These are phyloP conservation scores for Russula sp. DNA, from an alignment of 768 basidiomycete species.

Conservation along the genomic window DNA sequence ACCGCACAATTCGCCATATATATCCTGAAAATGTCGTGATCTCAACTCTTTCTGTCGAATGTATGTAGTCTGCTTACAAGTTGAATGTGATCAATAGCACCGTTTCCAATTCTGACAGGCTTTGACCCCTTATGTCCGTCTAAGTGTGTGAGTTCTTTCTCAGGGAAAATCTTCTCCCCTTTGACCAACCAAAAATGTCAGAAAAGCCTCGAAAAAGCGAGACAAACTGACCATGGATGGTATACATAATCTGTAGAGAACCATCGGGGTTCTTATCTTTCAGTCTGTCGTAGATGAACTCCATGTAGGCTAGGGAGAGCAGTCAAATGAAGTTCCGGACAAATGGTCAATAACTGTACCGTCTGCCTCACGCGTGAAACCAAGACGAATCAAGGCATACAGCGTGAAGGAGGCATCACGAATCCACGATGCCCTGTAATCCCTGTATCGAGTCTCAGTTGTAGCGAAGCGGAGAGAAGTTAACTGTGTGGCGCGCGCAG, in stretches of 20 bases:
- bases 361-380: slow-evolving; percentile 91
- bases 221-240: slow-evolving; percentile 68
- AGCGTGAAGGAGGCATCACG: slow-evolving; percentile 96
- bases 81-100: slow-evolving; percentile 91
- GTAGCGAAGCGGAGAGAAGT: neutral
- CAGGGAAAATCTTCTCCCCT: slow-evolving; percentile 65
- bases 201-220: neutral
- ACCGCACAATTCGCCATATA: slow-evolving; percentile 89
- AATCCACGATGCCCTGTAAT: slow-evolving; percentile 74
- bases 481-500: neutral
- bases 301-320: slow-evolving; percentile 66
- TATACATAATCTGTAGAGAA: slow-evolving; percentile 94
- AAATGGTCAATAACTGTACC: slow-evolving; percentile 43
- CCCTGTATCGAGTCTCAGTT: slow-evolving; percentile 11
- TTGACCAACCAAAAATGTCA: neutral
- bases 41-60: slow-evolving; percentile 12
- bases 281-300: slow-evolving; percentile 84
- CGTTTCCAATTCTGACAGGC: slow-evolving; percentile 91
- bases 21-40: slow-evolving; percentile 58
- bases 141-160: slow-evolving; percentile 83
- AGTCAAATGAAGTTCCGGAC: slow-evolving; percentile 13
- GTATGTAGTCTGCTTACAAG: slow-evolving; percentile 46
- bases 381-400: slow-evolving; percentile 89
- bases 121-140: slow-evolving; percentile 86
- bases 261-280: slow-evolving; percentile 85